These are phyloP conservation scores for Xylaria grammica DNA, from an alignment of 495 filamentous ascomycete genomes.

Conservation along the genomic window DNA sequence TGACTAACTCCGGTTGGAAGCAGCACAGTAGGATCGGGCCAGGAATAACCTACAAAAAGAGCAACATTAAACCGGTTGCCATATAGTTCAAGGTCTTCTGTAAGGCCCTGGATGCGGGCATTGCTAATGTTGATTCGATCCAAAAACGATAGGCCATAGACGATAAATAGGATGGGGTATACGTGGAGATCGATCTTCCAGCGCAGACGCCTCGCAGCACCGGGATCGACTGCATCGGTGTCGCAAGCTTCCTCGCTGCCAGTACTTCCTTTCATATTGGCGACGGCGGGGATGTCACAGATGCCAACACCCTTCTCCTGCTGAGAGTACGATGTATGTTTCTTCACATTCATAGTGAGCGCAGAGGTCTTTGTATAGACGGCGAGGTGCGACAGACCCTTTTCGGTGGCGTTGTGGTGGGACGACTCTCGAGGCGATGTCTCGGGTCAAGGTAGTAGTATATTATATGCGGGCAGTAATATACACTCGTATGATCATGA, in stretches of 20 bases:
- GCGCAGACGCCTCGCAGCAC: conserved; percentile 37
- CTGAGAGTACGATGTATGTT: neutral
- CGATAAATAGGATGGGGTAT: conserved; percentile 48
- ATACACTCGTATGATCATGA: too few relatives aligned
- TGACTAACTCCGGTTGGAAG: neutral
- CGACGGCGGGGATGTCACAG: neutral
- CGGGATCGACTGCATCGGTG: conserved; percentile 21
- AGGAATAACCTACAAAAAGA: conserved; percentile 51
- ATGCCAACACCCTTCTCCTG: neutral
- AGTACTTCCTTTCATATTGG: neutral
- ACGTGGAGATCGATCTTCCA: conserved; percentile 45
- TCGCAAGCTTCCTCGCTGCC: neutral
- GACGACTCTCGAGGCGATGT: neutral
- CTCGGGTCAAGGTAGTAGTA: neutral
- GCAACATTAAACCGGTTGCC: conserved; percentile 65
- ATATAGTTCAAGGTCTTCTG: conserved; percentile 61
- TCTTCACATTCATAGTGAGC: neutral
- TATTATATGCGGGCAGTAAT: neutral
- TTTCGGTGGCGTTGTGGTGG: neutral
- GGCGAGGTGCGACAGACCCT: neutral
- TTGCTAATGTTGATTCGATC: conserved; percentile 68
- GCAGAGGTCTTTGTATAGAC: neutral
- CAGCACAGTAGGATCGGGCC: neutral
- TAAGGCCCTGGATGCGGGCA: conserved; percentile 64
- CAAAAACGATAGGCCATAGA: conserved; percentile 52